Evolutionary conservation across 768 basidiomycete species (phyloP), one percentile per base, ranked within the genome.

Genomic region (Tricholoma matsutake): DNA sequence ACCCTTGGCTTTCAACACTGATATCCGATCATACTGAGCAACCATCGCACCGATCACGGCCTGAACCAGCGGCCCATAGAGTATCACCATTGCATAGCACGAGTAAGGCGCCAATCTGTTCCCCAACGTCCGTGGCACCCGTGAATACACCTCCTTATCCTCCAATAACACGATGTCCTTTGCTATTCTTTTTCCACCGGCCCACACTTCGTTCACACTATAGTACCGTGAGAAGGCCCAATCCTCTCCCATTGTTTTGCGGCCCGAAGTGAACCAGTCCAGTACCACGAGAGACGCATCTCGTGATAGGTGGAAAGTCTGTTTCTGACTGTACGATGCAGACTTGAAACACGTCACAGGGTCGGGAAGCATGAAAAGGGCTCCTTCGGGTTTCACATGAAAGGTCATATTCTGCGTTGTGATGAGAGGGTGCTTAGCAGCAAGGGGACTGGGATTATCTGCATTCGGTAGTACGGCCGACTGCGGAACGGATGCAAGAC

Each of bases 241-340:
- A 56, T 92, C 88, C 69, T 98, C 96, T 31, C 91, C 91, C 25
- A 86, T 79, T 7, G 87, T 82, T 70, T 85, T 87, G 35, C 96
- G 84, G 10, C 96, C 96, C 3, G 92, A 91, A 1, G 94, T 97
- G 60, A 94, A 76, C 93, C 95, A 97, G 71, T 98, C 96, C 14
- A 98, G 81, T 1, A 96, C 73, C 43, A 92, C 81, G 7, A 88
- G 76, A 11, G 89, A 91, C 8, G 88, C 82, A 45, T 79, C 79
- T 9, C 67, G 67, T 8, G 80, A 79, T 35, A 97, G 79, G 58
- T 79, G 75, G 74, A 98, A 94, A 43, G 79, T 86, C 78, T 98
- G 96, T 2, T 78, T 75, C 71, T 98, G 96, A 61, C 83, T 82
- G 75, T 98, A 98, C 0, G 83, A 83, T 7, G 96, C 92, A 20